phyloP scores from a whole-genome alignment of 345 rosid species.

The Eucalyptus erythrocorys region DNA sequence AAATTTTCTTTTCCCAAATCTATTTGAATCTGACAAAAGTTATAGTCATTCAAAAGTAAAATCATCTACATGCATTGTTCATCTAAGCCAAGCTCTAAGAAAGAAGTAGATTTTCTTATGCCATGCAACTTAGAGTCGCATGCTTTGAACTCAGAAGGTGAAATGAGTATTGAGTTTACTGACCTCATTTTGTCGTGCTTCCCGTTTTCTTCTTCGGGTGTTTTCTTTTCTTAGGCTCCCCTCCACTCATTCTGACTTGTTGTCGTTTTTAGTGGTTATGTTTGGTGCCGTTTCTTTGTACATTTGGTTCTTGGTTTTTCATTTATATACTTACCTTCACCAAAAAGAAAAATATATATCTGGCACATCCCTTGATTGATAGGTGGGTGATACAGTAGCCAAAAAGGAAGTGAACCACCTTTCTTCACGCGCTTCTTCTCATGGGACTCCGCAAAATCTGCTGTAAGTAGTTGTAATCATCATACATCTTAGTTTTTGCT shows the following conservation, averaged over 20 bases:
- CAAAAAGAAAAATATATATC: too few species aligned
- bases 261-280: too few species aligned
- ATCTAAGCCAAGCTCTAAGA: neutral
- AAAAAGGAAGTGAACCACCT: conserved; percentile 91
- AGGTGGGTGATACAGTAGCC: too few species aligned
- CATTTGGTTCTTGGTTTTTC: too few species aligned
- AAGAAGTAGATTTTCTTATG: neutral
- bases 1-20: too few species aligned
- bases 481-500: neutral
- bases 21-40: neutral
- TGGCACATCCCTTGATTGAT: too few species aligned
- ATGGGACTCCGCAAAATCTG: conserved; percentile 84
- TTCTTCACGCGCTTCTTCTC: conserved; percentile 89
- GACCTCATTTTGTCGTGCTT: neutral
- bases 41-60: neutral
- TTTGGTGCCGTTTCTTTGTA: too few species aligned
- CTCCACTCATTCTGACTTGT: too few species aligned
- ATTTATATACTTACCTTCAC: too few species aligned
- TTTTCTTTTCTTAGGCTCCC: too few species aligned
- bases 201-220: too few species aligned
- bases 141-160: neutral
- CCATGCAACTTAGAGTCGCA: neutral
- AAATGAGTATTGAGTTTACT: neutral
- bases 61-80: neutral
- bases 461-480: conserved; percentile 32